Conservation (phyloP, 1,139 yeast genomes). For the Hyphopichia buzzinii region DNA sequence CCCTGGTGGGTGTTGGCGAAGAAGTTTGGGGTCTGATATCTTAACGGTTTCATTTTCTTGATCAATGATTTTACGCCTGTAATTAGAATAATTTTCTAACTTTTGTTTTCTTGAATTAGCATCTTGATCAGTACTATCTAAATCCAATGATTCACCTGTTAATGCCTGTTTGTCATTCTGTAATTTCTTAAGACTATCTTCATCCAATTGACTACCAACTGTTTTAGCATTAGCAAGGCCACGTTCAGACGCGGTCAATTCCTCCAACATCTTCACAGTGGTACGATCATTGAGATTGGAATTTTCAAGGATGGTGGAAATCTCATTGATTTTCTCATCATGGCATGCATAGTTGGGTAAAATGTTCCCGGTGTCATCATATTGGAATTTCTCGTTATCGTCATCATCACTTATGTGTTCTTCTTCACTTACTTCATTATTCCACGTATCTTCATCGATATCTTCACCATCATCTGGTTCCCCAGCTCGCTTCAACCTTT, state of each 20-base stretch:
- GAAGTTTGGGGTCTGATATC: not conserved
- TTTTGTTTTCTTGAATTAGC: slow-evolving; percentile 43
- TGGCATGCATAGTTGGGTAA: slow-evolving; percentile 59
- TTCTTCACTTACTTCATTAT: slow-evolving; percentile 55
- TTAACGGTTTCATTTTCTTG: slow-evolving; percentile 40
- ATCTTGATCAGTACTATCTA: slow-evolving; percentile 45
- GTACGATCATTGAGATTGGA: slow-evolving; percentile 38
- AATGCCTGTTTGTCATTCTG: slow-evolving; percentile 40
- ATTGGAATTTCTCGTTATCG: slow-evolving; percentile 53
- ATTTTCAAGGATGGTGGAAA: slow-evolving; percentile 43
- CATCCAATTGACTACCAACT: slow-evolving; percentile 49
- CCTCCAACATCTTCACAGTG: slow-evolving; percentile 52
- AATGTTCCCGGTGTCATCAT: slow-evolving; percentile 59
- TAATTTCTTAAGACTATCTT: slow-evolving; percentile 39
- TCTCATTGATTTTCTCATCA: slow-evolving; percentile 45
- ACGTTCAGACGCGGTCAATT: slow-evolving; percentile 56
- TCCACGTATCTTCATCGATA: slow-evolving; percentile 26
- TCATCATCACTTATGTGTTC: slow-evolving; percentile 68
- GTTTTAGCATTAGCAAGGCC: slow-evolving; percentile 60
- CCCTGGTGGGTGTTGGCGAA: slow-evolving; percentile 1
- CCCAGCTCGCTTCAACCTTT: slow-evolving; percentile 32
- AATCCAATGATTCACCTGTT: slow-evolving; percentile 44
- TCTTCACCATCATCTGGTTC: slow-evolving; percentile 12
- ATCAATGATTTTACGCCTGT: slow-evolving; percentile 48
- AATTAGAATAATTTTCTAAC: slow-evolving; percentile 45